These are phyloP conservation scores for Lojkania enalia DNA, from an alignment of 2,329 filamentous ascomycete genomes.

Conservation along the genomic window DNA sequence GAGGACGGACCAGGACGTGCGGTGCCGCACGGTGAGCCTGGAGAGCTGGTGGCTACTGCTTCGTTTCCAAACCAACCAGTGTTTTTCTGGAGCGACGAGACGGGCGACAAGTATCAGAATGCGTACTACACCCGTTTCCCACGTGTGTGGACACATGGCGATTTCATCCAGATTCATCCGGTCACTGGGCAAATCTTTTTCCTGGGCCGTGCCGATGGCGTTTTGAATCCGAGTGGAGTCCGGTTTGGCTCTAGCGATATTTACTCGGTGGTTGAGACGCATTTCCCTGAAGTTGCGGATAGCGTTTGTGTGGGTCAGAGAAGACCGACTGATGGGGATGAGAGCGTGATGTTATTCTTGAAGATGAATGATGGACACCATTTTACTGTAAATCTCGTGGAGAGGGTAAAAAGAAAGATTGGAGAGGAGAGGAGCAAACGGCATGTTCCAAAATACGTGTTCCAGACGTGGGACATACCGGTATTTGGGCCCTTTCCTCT, in stretches of 20 bases:
- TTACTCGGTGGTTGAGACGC: slow-evolving; percentile 70
- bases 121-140: slow-evolving; percentile 54
- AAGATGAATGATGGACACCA: slow-evolving; percentile 61
- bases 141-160: slow-evolving; percentile 79
- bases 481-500: slow-evolving; percentile 52
- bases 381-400: slow-evolving; percentile 60
- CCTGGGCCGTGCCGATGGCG: slow-evolving; percentile 73
- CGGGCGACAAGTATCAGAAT: slow-evolving; percentile 48
- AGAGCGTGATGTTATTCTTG: slow-evolving; percentile 63
- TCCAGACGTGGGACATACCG: slow-evolving; percentile 79
- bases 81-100: slow-evolving; percentile 52
- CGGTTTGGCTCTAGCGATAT: slow-evolving; percentile 81
- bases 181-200: slow-evolving; percentile 66
- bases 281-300: slow-evolving; percentile 68
- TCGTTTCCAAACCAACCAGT: slow-evolving; percentile 76
- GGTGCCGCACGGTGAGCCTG: slow-evolving; percentile 66
- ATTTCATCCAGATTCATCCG: slow-evolving; percentile 74
- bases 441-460: slow-evolving; percentile 78
- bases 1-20: slow-evolving; percentile 53
- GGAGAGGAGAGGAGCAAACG: slow-evolving; percentile 67
- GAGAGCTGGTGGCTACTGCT: slow-evolving; percentile 71
- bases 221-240: slow-evolving; percentile 77
- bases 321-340: slow-evolving; percentile 61
- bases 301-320: slow-evolving; percentile 81
- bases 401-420: slow-evolving; percentile 66